Evolutionary conservation across 192 early-diverging fungal genomes (phyloP).

Genomic region (Allomyces javanicus): DNA sequence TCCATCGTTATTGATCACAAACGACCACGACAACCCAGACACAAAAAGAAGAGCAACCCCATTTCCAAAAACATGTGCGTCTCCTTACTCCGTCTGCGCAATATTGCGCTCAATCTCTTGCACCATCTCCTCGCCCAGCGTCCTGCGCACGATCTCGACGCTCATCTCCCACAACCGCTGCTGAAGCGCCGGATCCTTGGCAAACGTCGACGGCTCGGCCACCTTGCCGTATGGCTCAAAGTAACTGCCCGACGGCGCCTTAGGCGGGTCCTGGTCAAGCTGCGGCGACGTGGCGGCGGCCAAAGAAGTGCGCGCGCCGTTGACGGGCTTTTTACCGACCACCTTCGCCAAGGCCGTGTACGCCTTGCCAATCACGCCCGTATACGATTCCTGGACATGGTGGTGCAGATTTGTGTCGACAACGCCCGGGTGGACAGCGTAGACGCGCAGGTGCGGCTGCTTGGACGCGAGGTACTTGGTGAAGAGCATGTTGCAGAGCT

Average conservation of each 20-base stretch:
- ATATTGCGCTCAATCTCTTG: not conserved
- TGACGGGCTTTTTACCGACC: not conserved
- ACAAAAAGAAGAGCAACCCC: too few relatives aligned
- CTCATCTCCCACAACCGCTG: not conserved
- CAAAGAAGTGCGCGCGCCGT: not conserved
- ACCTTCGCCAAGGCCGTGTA: not conserved
- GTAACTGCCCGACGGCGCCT: not conserved
- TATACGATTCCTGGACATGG: not conserved
- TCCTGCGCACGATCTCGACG: not conserved
- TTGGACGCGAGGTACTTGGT: constrained; percentile 15
- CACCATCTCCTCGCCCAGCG: not conserved
- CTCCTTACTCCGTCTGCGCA: too few relatives aligned
- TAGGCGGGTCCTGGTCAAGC: not conserved
- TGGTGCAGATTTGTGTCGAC: constrained; percentile 25
- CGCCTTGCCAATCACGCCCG: not conserved
- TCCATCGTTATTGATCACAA: too few relatives aligned
- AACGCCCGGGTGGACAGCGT: constrained; percentile 33
- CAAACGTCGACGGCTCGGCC: not conserved
- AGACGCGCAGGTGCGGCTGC: constrained; percentile 20
- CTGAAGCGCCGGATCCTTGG: not conserved
- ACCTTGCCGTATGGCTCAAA: not conserved
- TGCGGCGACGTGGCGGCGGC: not conserved
- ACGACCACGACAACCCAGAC: too few relatives aligned
- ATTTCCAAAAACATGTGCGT: too few relatives aligned
- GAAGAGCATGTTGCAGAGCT: constrained; percentile 30